A percentile compares a stretch with the other conserved stretches of the same genome.
Conservation (phyloP, 2,329 filamentous ascomycete species). For the Botrytis tulipae region DNA sequence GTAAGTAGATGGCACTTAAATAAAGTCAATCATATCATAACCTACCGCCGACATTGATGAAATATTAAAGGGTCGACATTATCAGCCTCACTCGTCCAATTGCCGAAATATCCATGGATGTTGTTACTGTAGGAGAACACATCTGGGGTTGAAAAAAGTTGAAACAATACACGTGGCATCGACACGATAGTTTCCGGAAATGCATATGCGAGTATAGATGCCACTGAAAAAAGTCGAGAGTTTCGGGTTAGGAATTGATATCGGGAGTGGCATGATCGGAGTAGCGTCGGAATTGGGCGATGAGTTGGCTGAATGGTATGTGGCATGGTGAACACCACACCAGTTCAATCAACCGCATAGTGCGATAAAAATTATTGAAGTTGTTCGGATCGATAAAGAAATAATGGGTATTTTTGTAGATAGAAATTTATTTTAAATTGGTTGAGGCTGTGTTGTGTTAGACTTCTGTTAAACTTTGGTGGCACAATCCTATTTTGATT, state of each 20-base stretch:
- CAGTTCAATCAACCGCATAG: constrained; percentile 6
- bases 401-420: background rate
- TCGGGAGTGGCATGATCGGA: constrained; percentile 1
- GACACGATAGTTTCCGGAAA: constrained; percentile 1
- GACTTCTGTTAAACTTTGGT: background rate
- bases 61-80: background rate
- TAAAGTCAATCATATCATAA: background rate
- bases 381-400: background rate
- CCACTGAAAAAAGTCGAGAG: background rate
- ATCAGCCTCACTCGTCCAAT: background rate
- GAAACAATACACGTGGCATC: constrained; percentile 16
- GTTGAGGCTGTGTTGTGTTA: background rate
- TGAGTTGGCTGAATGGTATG: constrained; percentile 17
- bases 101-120: background rate
- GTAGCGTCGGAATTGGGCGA: constrained; percentile 7
- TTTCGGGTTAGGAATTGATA: background rate
- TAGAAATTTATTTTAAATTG: background rate
- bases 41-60: background rate
- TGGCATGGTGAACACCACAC: constrained; percentile 16
- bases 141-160: background rate
- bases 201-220: background rate
- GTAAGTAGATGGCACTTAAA: background rate
- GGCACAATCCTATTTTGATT: constrained; percentile 10
- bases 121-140: background rate
- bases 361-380: background rate